Percentiles rank a stretch among this genome's conserved stretches.
Conservation (phyloP, 305 asterid species). For the Caryopteris hybrid region DNA sequence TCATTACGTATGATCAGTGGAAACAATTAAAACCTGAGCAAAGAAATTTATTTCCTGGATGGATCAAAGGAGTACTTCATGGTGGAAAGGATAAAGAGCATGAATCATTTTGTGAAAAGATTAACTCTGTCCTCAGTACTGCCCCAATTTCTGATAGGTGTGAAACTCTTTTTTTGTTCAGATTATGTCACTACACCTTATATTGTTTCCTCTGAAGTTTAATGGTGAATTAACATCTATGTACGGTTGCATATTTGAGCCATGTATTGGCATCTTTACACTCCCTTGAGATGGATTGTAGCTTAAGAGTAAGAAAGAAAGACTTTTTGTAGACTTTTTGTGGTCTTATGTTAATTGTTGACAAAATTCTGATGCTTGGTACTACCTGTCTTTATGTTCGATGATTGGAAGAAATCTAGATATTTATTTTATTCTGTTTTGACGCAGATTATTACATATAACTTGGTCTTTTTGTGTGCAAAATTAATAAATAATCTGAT, state of each 20-base stretch:
- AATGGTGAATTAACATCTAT: constrained; percentile 1
- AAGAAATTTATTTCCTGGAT: constrained; percentile 46
- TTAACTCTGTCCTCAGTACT: constrained; percentile 62
- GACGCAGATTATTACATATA: neutral
- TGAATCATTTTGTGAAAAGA: constrained; percentile 49
- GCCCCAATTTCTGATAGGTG: constrained; percentile 91
- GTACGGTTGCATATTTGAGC: neutral
- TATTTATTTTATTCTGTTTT: neutral
- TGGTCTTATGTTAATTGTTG: neutral
- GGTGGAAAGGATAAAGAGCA: constrained; percentile 72
- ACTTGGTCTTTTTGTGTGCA: neutral
- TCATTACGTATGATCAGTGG: constrained; percentile 80
- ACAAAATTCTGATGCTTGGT: neutral
- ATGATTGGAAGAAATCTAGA: neutral
- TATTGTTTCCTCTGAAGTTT: neutral
- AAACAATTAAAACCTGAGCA: constrained; percentile 54
- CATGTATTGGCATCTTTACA: neutral
- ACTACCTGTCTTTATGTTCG: neutral
- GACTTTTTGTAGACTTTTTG: neutral
- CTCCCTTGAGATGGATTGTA: neutral
- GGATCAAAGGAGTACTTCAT: constrained; percentile 74
- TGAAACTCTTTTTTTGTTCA: constrained; percentile 6
- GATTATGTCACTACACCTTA: neutral
- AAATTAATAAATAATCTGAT: constrained; percentile 1
- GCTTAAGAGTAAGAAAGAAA: neutral